Evolutionary conservation across 2,329 filamentous ascomycete genomes (phyloP).

Genomic region (Neofusicoccum umdonicola): DNA sequence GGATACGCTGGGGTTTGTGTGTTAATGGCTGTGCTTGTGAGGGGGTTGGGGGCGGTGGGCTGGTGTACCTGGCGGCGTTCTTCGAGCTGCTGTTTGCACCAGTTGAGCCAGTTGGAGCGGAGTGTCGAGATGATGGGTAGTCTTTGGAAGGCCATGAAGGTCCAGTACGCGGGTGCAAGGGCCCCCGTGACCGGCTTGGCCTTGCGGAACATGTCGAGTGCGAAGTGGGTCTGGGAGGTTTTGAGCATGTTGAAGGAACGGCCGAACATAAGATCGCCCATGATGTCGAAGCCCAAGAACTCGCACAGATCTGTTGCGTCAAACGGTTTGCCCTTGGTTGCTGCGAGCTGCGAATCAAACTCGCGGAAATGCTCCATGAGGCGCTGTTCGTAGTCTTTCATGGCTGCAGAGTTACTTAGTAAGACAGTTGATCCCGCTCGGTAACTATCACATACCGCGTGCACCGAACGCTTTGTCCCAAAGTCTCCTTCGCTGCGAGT

Average conservation of each 20-base stretch:
- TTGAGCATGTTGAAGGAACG: constrained; percentile 46
- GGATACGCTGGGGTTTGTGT: constrained; percentile 19
- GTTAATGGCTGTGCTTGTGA: neutral
- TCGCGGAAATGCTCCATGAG: neutral
- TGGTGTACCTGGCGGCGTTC: neutral
- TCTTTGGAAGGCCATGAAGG: constrained; percentile 41
- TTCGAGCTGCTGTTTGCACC: neutral
- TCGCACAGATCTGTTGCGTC: constrained; percentile 19
- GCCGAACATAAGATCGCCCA: constrained; percentile 49
- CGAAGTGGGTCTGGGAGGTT: constrained; percentile 40
- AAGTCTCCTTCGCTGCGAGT: constrained; percentile 29
- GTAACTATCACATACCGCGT: constrained; percentile 14
- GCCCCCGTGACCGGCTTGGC: neutral
- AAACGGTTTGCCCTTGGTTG: neutral
- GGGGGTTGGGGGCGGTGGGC: neutral
- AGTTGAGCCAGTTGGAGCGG: neutral
- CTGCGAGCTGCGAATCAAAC: neutral
- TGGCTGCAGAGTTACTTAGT: neutral
- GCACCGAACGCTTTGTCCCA: constrained; percentile 36
- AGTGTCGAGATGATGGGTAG: neutral
- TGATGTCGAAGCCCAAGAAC: constrained; percentile 52
- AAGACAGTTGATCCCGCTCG: too few relatives aligned
- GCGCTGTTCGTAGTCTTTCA: neutral
- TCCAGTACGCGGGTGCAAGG: neutral
- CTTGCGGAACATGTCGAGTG: constrained; percentile 41